A percentile compares a stretch with the other conserved stretches of the same genome.
These are phyloP conservation scores for Mentha longifolia DNA, from an alignment of 257 asterid genomes.

Conservation along the genomic window DNA sequence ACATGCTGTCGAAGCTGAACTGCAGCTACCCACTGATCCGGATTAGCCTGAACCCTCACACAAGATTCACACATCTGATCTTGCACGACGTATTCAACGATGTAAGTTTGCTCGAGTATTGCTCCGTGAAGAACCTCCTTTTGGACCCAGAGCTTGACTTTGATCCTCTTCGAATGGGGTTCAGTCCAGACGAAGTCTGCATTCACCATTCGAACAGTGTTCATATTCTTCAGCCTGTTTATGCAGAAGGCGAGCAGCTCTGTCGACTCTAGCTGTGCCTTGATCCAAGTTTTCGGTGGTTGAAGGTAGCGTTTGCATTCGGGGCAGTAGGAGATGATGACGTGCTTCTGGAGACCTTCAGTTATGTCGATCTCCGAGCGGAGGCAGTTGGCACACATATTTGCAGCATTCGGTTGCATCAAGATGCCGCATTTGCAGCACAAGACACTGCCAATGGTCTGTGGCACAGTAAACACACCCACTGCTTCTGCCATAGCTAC, in stretches of 20 bases:
- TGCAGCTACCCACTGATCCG: constrained; percentile 68
- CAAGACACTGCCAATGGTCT: constrained; percentile 50
- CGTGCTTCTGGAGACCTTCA: constrained; percentile 51
- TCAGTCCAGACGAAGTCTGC: constrained; percentile 60
- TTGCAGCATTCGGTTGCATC: constrained; percentile 62
- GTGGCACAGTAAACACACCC: constrained; percentile 49
- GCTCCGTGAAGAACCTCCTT: constrained; percentile 65
- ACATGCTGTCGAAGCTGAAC: constrained; percentile 65
- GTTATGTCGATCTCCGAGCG: constrained; percentile 54
- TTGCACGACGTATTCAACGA: constrained; percentile 51
- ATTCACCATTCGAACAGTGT: constrained; percentile 48
- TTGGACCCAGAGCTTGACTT: constrained; percentile 53
- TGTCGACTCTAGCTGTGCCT: constrained; percentile 55
- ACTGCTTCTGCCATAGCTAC: constrained; percentile 40
- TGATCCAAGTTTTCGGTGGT: constrained; percentile 62
- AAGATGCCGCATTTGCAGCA: constrained; percentile 59
- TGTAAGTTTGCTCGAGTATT: constrained; percentile 49
- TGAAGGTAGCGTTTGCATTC: constrained; percentile 50
- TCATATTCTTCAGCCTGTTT: constrained; percentile 49
- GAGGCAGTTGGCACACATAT: constrained; percentile 58
- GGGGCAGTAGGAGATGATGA: constrained; percentile 46
- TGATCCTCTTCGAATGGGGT: constrained; percentile 59
- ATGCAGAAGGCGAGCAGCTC: constrained; percentile 54
- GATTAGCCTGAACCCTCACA: constrained; percentile 53
- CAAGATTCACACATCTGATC: constrained; percentile 64